phyloP scores from a whole-genome alignment of 495 filamentous ascomycete genomes.

The Glarea lozoyensis region DNA sequence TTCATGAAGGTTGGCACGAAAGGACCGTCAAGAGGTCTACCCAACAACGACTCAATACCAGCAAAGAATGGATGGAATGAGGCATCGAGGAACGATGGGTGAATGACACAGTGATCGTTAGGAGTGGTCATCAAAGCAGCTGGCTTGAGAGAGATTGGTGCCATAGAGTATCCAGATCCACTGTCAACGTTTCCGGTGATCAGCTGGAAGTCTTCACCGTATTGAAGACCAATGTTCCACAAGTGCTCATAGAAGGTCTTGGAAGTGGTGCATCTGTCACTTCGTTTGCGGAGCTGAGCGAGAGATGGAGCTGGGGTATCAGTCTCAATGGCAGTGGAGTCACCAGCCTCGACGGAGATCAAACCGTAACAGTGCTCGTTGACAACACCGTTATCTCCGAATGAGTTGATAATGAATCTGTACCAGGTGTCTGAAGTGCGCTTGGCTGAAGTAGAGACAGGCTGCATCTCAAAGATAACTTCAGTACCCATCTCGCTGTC shows the following conservation, averaged over 20 bases:
- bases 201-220: not conserved
- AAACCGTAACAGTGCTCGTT: slow-evolving; percentile 12
- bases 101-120: not conserved
- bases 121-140: not conserved
- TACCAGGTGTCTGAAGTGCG: slow-evolving; percentile 1
- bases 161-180: not conserved
- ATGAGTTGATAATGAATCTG: slow-evolving; percentile 6
- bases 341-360: slow-evolving; percentile 4
- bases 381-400: slow-evolving; percentile 5
- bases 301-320: not conserved
- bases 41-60: slow-evolving; percentile 5
- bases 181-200: not conserved
- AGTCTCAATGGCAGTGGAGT: not conserved
- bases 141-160: not conserved
- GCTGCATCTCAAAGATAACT: slow-evolving; percentile 22
- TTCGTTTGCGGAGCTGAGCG: not conserved
- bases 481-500: slow-evolving; percentile 24
- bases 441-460: slow-evolving; percentile 16
- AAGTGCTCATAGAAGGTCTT: not conserved
- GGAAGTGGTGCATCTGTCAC: not conserved
- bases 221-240: not conserved
- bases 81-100: not conserved
- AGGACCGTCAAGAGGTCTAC: slow-evolving; percentile 15
- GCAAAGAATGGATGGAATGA: not conserved
- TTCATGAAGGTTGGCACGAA: slow-evolving; percentile 22